Evolutionary conservation across 2,329 filamentous ascomycete species (phyloP), one percentile per base, ranked within the genome.

Genomic region (Pyrenophora graminea): DNA sequence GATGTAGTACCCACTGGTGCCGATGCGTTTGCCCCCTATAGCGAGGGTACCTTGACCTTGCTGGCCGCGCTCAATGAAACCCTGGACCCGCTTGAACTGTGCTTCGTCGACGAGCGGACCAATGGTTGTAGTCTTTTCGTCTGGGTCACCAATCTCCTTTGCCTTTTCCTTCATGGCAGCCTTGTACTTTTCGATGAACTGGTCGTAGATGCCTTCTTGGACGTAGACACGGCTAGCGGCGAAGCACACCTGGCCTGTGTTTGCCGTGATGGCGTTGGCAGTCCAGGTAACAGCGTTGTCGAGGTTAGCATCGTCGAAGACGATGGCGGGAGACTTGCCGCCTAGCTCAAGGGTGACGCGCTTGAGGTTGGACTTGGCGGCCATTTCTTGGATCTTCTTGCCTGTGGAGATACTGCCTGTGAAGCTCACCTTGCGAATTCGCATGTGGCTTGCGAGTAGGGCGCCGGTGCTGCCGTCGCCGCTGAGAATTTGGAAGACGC

Each of bases 231-330:
- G 66, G 12, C 63, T 68, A 6, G 69, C 69, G 15, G 70, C 69
- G 25, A 73, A 69, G 63, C 73, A 76, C 9, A 69, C 68, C 48
- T 76, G 73, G 6, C 72, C 73, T 1, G 72, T 72, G 48, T 74
- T 72, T 30, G 64, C 64, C 2, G 68, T 71, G 55, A 74, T 73
- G 27, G 64, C 69, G 37, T 71, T 70, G 7, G 64, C 63, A 8
- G 61, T 68, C 69, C 68, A 70, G 2, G 54, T 61, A 1, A 74
- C 68, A 1, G 74, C 74, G 17, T 77, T 75, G 4, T 77, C 74
- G 8, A 79, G 61, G 55, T 78, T 70, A 13, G 62, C 66, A 56
- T 79, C 77, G 27, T 77, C 73, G 50, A 79, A 79, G 6, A 79
- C 67, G 4, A 79, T 64, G 1, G 72, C 71, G 0, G 77, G 76